Evolutionary conservation across 495 filamentous ascomycete genomes (phyloP), one percentile per base, ranked within the genome.

Genomic region (Penicillium egyptiacum): DNA sequence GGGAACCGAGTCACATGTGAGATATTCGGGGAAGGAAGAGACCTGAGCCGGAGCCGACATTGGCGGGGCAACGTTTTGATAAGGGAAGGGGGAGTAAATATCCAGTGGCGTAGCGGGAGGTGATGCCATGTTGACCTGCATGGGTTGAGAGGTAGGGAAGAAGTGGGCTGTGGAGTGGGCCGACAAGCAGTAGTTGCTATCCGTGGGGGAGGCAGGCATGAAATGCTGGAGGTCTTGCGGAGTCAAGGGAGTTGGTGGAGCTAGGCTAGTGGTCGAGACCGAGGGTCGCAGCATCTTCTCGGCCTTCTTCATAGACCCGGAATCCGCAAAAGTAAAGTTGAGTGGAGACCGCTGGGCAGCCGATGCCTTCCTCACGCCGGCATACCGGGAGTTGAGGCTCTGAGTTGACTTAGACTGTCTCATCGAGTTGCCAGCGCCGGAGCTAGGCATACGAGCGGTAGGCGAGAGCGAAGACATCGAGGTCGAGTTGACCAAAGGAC

Each of bases 351-450:
- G 73, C 55, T 81, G 81, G 33, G 74, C 69, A 25, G 72, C 69
- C 28, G 75, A 76, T 1, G 72, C 68, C 67, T 84, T 84, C 30
- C 79, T 61, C 25, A 83, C 75, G 55, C 80, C 80, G 0, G 80
- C 80, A 53, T 77, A 80, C 20, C 75, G 69, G 30, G 77, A 69
- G 61, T 78, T 77, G 22, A 81, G 69, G 45, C 66, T 73, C 48
- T 81, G 77, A 4, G 79, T 73, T 16, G 81, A 83, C 61, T 81
- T 81, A 35, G 80, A 78, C n/a, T 82, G 80, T 50, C 79, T 75
- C 59, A 83, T 69, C 12, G 70, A 63, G 62, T 73, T 69, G 23
- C 66, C 60, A 11, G 69, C 47, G 46, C 75, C 70, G 47, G 71
- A 74, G 58, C 62, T 68, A 1, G 73, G 63, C 28, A 74, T 57